phyloP scores from a whole-genome alignment of 306 rosid genomes.

The Geum urbanum region DNA sequence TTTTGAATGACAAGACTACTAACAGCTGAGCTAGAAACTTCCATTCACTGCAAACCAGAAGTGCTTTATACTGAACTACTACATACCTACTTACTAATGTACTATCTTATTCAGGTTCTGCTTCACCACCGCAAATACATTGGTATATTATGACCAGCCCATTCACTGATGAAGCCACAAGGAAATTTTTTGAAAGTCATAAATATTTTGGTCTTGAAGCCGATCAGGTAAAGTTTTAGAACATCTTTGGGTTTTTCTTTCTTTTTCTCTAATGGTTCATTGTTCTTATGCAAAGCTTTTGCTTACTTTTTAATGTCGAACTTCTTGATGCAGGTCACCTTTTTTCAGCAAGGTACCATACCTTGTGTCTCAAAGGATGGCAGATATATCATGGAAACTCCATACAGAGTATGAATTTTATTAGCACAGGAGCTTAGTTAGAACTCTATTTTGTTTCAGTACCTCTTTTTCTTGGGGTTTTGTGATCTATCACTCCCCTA shows the following conservation, averaged over 20 bases:
- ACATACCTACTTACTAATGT: background rate
- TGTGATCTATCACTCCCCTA: conserved; percentile 17
- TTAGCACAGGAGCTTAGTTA: conserved; percentile 14
- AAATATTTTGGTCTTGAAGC: conserved; percentile 84
- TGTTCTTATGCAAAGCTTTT: background rate
- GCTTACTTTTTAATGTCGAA: conserved; percentile 30
- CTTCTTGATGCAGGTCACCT: conserved; percentile 65
- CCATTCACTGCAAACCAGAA: background rate
- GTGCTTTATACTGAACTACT: background rate
- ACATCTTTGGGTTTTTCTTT: background rate
- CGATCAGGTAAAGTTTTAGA: conserved; percentile 67
- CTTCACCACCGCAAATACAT: conserved; percentile 63
- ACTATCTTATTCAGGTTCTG: conserved; percentile 46
- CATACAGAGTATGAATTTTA: conserved; percentile 55
- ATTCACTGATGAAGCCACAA: conserved; percentile 87
- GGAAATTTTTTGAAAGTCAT: conserved; percentile 78
- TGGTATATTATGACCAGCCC: conserved; percentile 99
- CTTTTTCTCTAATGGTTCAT: conserved; percentile 4
- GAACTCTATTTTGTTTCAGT: background rate
- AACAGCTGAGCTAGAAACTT: background rate
- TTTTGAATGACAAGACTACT: background rate
- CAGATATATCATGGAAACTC: conserved; percentile 89
- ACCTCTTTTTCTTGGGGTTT: conserved; percentile 19
- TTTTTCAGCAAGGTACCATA: conserved; percentile 94
- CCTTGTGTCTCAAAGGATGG: conserved; percentile 97